Conservation (phyloP, 768 basidiomycete species). For the Auricularia sp. region DNA sequence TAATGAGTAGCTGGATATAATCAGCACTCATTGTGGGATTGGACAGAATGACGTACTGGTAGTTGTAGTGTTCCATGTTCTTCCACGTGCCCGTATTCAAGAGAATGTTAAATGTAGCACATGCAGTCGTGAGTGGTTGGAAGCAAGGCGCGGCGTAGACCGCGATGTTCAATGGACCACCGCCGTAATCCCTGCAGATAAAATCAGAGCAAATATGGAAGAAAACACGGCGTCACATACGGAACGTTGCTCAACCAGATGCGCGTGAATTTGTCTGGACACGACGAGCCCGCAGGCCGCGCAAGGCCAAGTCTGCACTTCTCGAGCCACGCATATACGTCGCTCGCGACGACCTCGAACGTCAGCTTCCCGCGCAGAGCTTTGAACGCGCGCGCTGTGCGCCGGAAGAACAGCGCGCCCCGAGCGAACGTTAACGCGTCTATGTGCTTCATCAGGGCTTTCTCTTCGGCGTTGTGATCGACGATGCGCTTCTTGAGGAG, state of each 20-base stretch:
- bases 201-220: not conserved
- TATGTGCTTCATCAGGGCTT: not conserved
- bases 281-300: constrained; percentile 15
- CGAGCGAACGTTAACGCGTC: not conserved
- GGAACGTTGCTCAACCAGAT: constrained; percentile 29
- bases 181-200: constrained; percentile 22
- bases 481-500: not conserved
- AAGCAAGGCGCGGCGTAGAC: constrained; percentile 21
- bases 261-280: constrained; percentile 23
- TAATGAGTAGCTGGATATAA: constrained; percentile 19
- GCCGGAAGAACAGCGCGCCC: constrained; percentile 17
- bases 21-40: not conserved
- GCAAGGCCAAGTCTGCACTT: constrained; percentile 22
- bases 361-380: constrained; percentile 16
- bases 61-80: constrained; percentile 20
- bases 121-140: constrained; percentile 16
- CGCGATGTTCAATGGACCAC: constrained; percentile 21
- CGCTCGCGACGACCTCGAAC: constrained; percentile 23
- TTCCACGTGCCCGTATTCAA: constrained; percentile 22
- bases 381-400: constrained; percentile 17
- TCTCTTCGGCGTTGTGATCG: not conserved
- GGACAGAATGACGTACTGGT: constrained; percentile 16
- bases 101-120: constrained; percentile 21
- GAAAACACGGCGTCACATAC: constrained; percentile 12
- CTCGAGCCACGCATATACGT: constrained; percentile 21